phyloP scores from a whole-genome alignment of 2,329 filamentous ascomycete genomes.

The Cordyceps cicadae region DNA sequence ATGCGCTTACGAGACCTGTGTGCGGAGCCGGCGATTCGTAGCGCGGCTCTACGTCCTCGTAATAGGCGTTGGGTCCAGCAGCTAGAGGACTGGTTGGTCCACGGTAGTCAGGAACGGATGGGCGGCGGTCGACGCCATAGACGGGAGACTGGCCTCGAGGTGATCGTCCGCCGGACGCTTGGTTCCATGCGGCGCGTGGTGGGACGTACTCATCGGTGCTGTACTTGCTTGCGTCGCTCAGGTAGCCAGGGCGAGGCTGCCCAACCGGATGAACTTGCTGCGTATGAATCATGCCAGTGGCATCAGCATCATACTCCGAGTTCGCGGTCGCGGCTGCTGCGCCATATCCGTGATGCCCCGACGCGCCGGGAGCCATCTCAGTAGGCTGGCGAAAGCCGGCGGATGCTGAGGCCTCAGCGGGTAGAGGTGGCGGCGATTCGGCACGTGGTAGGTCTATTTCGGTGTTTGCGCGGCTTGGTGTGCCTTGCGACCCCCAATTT shows the following conservation, averaged over 20 bases:
- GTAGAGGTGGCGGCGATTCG: slow-evolving; percentile 56
- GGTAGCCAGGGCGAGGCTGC: slow-evolving; percentile 39
- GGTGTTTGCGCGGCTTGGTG: slow-evolving; percentile 29
- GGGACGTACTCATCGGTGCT: slow-evolving; percentile 65
- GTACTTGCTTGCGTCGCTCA: slow-evolving; percentile 65
- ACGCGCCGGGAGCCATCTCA: slow-evolving; percentile 68
- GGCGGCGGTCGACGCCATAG: slow-evolving; percentile 20
- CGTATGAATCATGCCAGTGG: slow-evolving; percentile 64
- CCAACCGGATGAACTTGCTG: slow-evolving; percentile 45
- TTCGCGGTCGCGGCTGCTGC: slow-evolving; percentile 26
- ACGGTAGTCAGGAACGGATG: slow-evolving; percentile 29
- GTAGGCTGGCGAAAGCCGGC: slow-evolving; percentile 53
- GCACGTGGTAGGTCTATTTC: slow-evolving; percentile 48
- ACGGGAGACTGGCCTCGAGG: slow-evolving; percentile 39
- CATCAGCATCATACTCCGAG: slow-evolving; percentile 61
- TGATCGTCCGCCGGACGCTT: slow-evolving; percentile 34
- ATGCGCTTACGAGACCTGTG: slow-evolving; percentile 17
- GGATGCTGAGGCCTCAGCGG: slow-evolving; percentile 32
- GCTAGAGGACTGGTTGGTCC: slow-evolving; percentile 27
- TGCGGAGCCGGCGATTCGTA: slow-evolving; percentile 44
- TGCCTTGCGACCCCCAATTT: slow-evolving; percentile 15
- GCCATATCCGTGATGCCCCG: slow-evolving; percentile 34
- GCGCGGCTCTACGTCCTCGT: slow-evolving; percentile 86
- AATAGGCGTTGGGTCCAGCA: slow-evolving; percentile 48
- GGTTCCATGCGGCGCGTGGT: slow-evolving; percentile 49